These are phyloP conservation scores for Ormosia emarginata DNA, from an alignment of 306 rosid genomes.

Conservation along the genomic window DNA sequence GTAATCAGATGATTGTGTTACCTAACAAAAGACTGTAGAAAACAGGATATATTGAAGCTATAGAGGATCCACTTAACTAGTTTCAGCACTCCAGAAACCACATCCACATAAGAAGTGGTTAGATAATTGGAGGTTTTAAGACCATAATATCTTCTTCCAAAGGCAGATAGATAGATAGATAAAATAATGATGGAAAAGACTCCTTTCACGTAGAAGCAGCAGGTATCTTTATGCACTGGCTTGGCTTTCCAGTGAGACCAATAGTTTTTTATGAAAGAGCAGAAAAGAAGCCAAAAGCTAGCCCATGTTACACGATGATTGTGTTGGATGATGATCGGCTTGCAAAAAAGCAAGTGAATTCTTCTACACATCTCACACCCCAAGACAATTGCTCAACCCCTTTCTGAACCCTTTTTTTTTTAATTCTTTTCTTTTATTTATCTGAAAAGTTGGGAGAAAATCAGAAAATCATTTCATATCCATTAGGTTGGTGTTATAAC, in stretches of 20 bases:
- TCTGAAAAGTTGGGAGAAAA: neutral
- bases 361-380: neutral
- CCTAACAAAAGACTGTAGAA: neutral
- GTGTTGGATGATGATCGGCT: neutral
- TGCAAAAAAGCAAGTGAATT: neutral
- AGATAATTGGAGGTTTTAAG: neutral
- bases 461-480: neutral
- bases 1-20: neutral
- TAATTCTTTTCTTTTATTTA: neutral
- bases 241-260: neutral
- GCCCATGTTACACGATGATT: slow-evolving; percentile 19
- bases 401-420: neutral
- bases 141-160: neutral
- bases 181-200: neutral
- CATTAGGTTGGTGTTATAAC: neutral
- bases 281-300: neutral
- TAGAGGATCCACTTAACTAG: too few relatives aligned
- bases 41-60: neutral
- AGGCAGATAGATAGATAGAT: neutral
- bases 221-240: neutral
- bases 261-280: neutral
- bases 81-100: neutral
- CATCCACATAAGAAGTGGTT: neutral
- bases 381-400: neutral
- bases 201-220: neutral